These are phyloP conservation scores for Pseudocercospora macadamiae DNA, from an alignment of 2,329 filamentous ascomycete genomes.

Conservation along the genomic window DNA sequence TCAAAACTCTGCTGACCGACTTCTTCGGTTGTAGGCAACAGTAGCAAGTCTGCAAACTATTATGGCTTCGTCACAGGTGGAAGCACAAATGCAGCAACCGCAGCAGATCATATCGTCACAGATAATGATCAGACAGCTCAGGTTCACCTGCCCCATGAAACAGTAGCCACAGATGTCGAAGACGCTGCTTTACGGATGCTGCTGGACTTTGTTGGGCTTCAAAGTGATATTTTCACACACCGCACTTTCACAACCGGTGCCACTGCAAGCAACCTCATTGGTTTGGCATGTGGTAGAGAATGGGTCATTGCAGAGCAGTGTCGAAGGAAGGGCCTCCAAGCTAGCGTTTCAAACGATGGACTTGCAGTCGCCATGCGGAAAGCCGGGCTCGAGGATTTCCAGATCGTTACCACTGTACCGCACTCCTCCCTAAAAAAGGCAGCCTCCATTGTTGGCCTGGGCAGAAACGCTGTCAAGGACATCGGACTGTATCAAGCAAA, in stretches of 20 bases:
- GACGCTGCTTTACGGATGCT: constrained; percentile 71
- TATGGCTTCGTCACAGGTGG: constrained; percentile 91
- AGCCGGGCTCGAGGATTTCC: constrained; percentile 68
- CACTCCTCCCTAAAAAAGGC: constrained; percentile 87
- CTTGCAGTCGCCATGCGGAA: constrained; percentile 66
- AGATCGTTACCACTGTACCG: constrained; percentile 77
- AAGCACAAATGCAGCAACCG: constrained; percentile 73
- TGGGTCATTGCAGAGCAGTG: constrained; percentile 57
- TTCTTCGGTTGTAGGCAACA: neutral
- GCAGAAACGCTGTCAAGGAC: constrained; percentile 67
- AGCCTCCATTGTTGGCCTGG: constrained; percentile 78
- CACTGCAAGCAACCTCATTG: constrained; percentile 67
- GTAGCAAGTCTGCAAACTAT: constrained; percentile 67
- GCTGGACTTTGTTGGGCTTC: constrained; percentile 66
- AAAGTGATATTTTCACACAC: constrained; percentile 64
- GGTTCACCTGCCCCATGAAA: constrained; percentile 78
- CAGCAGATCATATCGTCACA: constrained; percentile 83
- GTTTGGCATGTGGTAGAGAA: constrained; percentile 73
- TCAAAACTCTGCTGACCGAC: neutral
- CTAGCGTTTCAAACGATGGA: constrained; percentile 69
- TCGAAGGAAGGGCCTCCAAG: constrained; percentile 28
- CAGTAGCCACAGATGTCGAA: constrained; percentile 76
- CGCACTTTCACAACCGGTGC: constrained; percentile 78
- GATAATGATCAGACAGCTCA: constrained; percentile 81
- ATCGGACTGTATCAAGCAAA: constrained; percentile 59